A percentile compares a stretch with the other conserved stretches of the same genome.
phyloP scores from a whole-genome alignment of 2,329 filamentous ascomycete genomes.

The Bipolaris cookei region DNA sequence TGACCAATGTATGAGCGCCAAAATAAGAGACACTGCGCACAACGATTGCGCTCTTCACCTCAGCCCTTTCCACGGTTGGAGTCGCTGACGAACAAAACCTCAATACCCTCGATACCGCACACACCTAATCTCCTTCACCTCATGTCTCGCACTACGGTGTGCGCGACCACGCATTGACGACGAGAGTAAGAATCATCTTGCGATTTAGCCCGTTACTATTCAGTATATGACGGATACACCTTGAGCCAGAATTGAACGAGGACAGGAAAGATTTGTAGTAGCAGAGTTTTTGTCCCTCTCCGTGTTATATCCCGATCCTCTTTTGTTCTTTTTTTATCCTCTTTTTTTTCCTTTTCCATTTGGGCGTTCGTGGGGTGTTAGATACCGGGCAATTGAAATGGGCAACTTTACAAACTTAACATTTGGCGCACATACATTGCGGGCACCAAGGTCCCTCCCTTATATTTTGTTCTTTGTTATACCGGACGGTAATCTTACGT shows the following conservation, averaged over 20 bases:
- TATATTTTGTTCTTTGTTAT: conserved; percentile 15
- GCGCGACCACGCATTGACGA: conserved; percentile 42
- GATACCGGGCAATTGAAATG: conserved; percentile 28
- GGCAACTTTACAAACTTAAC: conserved; percentile 15
- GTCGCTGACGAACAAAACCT: conserved; percentile 18
- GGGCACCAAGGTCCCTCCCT: conserved; percentile 22
- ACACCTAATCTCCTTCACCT: conserved; percentile 28
- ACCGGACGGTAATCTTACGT: conserved; percentile 26
- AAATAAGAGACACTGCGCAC: conserved; percentile 10
- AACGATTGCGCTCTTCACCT: conserved; percentile 11
- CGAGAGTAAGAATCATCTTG: conserved; percentile 38
- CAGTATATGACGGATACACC: conserved; percentile 20
- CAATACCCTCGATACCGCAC: conserved; percentile 18
- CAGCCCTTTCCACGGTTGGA: conserved; percentile 10
- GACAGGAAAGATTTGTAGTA: conserved; percentile 12
- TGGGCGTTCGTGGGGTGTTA: conserved; percentile 23
- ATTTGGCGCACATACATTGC: conserved; percentile 15
- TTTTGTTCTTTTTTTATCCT: conserved; percentile 7
- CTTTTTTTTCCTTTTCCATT: neutral
- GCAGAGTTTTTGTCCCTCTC: conserved; percentile 4
- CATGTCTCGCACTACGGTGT: conserved; percentile 32
- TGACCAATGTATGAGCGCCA: conserved; percentile 45
- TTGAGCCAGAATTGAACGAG: conserved; percentile 15
- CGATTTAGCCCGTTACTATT: conserved; percentile 32
- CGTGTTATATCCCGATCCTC: conserved; percentile 16